These are phyloP conservation scores for Leccinum disarticulatum DNA, from an alignment of 768 basidiomycete species.

Conservation along the genomic window DNA sequence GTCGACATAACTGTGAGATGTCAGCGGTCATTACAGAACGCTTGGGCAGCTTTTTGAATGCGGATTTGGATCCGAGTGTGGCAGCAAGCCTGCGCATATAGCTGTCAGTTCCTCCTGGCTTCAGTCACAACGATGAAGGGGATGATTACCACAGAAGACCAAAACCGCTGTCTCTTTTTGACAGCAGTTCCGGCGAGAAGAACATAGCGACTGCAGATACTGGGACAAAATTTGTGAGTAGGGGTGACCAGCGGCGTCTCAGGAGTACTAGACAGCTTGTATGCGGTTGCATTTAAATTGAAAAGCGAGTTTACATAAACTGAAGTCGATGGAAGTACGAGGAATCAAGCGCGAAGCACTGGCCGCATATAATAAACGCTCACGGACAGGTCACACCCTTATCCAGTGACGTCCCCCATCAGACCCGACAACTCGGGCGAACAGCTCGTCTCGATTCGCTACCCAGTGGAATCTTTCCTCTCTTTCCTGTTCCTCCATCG, in stretches of 20 bases:
- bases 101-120: constrained; percentile 6
- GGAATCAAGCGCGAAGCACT: constrained; percentile 25
- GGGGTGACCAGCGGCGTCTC: not conserved
- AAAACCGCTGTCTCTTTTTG: constrained; percentile 82
- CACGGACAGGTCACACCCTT: constrained; percentile 35
- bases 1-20: constrained; percentile 72
- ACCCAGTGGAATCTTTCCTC: constrained; percentile 63
- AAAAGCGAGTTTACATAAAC: not conserved
- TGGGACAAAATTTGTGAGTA: not conserved
- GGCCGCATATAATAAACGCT: not conserved
- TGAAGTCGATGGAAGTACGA: constrained; percentile 4
- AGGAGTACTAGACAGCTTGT: constrained; percentile 3
- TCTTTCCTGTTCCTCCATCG: constrained; percentile 35
- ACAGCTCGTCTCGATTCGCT: constrained; percentile 61
- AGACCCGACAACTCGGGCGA: constrained; percentile 58
- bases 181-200: constrained; percentile 79
- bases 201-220: constrained; percentile 55
- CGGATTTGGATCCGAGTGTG: constrained; percentile 85
- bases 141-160: constrained; percentile 75
- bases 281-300: constrained; percentile 4
- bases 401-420: constrained; percentile 48
- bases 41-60: constrained; percentile 79
- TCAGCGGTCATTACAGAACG: constrained; percentile 84
- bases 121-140: not conserved
- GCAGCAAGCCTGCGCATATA: constrained; percentile 73